Evolutionary conservation across 192 early-diverging fungal species (phyloP).

Genomic region (Coemansia umbellata): DNA sequence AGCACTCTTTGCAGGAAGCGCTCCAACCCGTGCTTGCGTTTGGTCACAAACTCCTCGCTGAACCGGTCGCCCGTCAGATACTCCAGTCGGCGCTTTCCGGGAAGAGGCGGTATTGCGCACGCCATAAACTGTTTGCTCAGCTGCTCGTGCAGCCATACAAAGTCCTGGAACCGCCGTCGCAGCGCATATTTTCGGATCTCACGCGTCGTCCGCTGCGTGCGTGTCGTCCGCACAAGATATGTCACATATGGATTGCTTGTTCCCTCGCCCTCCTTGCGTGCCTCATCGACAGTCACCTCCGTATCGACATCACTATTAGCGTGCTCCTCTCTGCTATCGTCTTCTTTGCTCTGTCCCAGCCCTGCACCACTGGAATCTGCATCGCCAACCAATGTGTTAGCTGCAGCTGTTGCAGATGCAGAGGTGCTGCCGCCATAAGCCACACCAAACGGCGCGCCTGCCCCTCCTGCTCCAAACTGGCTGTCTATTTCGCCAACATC

Average conservation of each 20-base stretch:
- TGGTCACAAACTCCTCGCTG: slow-evolving; percentile 85
- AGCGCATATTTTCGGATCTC: slow-evolving; percentile 57
- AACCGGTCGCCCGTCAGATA: slow-evolving; percentile 96
- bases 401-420: slow-evolving; percentile 6
- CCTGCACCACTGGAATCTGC: neutral
- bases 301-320: slow-evolving; percentile 26
- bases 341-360: neutral
- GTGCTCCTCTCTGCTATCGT: neutral
- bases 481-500: neutral
- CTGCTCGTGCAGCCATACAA: slow-evolving; percentile 80
- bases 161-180: slow-evolving; percentile 91
- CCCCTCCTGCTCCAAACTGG: slow-evolving; percentile 3
- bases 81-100: slow-evolving; percentile 89
- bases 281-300: slow-evolving; percentile 65
- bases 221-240: slow-evolving; percentile 71
- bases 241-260: slow-evolving; percentile 73
- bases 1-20: slow-evolving; percentile 79
- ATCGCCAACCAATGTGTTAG: neutral
- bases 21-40: slow-evolving; percentile 71
- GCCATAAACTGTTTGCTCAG: slow-evolving; percentile 72
- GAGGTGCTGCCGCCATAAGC: slow-evolving; percentile 25
- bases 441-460: slow-evolving; percentile 15
- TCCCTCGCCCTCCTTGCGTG: slow-evolving; percentile 89
- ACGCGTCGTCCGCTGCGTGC: slow-evolving; percentile 18
- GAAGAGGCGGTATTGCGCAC: slow-evolving; percentile 83